A percentile compares a stretch with the other conserved stretches of the same genome.
These are phyloP conservation scores for Wickerhamiella lipophila DNA, from an alignment of 805 yeast genomes.

Conservation along the genomic window DNA sequence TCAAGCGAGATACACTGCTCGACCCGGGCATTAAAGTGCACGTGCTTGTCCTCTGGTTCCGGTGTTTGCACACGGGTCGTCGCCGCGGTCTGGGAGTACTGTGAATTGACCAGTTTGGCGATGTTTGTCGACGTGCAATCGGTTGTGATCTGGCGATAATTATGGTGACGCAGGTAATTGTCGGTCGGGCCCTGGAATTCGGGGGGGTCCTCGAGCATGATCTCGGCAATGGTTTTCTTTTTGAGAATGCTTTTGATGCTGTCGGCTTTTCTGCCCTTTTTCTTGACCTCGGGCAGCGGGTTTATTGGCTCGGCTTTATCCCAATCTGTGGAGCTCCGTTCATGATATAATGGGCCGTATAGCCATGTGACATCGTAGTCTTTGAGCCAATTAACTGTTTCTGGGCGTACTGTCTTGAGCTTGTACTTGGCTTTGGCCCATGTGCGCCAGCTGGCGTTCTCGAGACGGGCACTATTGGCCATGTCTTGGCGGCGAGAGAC, in stretches of 20 bases:
- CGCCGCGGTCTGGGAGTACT: slow-evolving; percentile 21
- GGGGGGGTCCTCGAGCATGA: slow-evolving; percentile 39
- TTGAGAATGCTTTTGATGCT: slow-evolving; percentile 71
- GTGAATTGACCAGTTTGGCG: slow-evolving; percentile 26
- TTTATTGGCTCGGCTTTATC: slow-evolving; percentile 12
- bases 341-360: slow-evolving; percentile 72
- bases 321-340: slow-evolving; percentile 18
- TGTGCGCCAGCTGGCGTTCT: slow-evolving; percentile 86
- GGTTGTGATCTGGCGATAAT: slow-evolving; percentile 27
- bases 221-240: slow-evolving; percentile 73
- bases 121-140: slow-evolving; percentile 23
- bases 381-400: slow-evolving; percentile 87
- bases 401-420: slow-evolving; percentile 72
- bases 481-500: slow-evolving; percentile 70
- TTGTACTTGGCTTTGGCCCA: slow-evolving; percentile 74
- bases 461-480: slow-evolving; percentile 67
- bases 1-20: slow-evolving; percentile 83
- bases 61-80: neutral
- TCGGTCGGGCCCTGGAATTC: slow-evolving; percentile 13
- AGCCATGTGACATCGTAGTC: slow-evolving; percentile 97
- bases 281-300: neutral
- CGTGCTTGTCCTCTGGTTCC: slow-evolving; percentile 40
- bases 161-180: slow-evolving; percentile 30
- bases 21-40: slow-evolving; percentile 88
- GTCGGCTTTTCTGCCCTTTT: slow-evolving; percentile 1